Conservation (phyloP, 2,329 filamentous ascomycete genomes). For the Cryphonectria radicalis region DNA sequence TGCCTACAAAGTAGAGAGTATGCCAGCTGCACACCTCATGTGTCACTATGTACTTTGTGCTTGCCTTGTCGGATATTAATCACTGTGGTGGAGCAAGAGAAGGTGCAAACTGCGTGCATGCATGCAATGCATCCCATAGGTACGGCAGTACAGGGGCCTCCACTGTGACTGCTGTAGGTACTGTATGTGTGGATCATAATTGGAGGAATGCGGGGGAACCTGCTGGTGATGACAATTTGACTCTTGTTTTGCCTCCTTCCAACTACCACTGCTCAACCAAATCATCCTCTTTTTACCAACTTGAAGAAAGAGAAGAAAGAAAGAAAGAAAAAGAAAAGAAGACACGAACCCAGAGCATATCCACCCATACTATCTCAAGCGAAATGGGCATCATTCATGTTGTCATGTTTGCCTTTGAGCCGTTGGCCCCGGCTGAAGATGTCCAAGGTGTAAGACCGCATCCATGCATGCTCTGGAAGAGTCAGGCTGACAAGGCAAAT, state of each 20-base stretch:
- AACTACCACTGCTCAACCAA: background rate
- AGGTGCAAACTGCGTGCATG: background rate
- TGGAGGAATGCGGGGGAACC: background rate
- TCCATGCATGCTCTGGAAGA: background rate
- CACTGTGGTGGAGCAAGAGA: background rate
- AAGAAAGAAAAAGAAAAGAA: background rate
- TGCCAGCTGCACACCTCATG: too few species aligned
- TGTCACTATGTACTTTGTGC: background rate
- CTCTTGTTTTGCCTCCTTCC: background rate
- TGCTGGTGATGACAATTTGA: background rate
- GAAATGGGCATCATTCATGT: constrained; percentile 69
- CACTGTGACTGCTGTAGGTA: background rate
- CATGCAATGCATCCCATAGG: background rate
- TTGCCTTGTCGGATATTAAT: background rate
- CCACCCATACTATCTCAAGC: background rate
- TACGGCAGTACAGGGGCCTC: too few species aligned
- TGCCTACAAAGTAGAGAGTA: too few species aligned
- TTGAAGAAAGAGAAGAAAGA: background rate
- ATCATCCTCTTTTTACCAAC: too few species aligned
- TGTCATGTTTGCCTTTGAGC: constrained; percentile 69
- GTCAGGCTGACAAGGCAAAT: constrained; percentile 9
- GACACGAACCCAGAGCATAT: background rate
- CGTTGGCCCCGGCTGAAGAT: constrained; percentile 49
- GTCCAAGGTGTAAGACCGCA: constrained; percentile 57
- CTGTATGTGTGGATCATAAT: too few species aligned